Evolutionary conservation across 1,284 basidiomycete species (phyloP).

Genomic region (Apiotrichum laibachii): DNA sequence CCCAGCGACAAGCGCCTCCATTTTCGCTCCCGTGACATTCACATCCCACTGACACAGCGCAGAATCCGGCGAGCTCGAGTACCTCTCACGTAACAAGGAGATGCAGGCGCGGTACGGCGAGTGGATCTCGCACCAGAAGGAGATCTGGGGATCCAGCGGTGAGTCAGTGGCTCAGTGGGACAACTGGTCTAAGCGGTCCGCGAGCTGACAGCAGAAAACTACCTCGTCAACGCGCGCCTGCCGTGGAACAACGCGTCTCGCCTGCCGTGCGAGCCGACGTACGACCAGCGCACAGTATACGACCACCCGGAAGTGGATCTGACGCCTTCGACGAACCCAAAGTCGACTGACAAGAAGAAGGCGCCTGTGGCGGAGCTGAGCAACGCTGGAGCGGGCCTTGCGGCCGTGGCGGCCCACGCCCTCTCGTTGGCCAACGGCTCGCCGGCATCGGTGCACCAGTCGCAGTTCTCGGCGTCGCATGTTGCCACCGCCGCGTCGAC

Average conservation of each 20-base stretch:
- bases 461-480: slow-evolving; percentile 6
- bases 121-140: slow-evolving; percentile 43
- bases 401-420: slow-evolving; percentile 1
- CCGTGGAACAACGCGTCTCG: slow-evolving; percentile 26
- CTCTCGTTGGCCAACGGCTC: not conserved
- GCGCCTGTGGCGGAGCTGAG: not conserved
- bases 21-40: too few species aligned
- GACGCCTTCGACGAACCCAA: slow-evolving; percentile 18
- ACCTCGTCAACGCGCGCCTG: slow-evolving; percentile 39
- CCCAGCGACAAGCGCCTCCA: not conserved
- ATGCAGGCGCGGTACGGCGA: slow-evolving; percentile 44
- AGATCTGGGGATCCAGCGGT: slow-evolving; percentile 44
- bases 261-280: slow-evolving; percentile 18
- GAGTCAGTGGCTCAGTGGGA: slow-evolving; percentile 14
- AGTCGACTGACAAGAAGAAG: not conserved
- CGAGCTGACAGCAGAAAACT: slow-evolving; percentile 31
- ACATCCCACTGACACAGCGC: not conserved
- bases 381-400: not conserved
- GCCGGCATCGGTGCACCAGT: not conserved
- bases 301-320: slow-evolving; percentile 21
- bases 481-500: slow-evolving; percentile 9
- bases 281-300: slow-evolving; percentile 23
- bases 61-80: slow-evolving; percentile 34
- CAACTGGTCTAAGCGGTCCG: not conserved
- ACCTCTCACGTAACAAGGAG: slow-evolving; percentile 42